Base-by-base conservation (phyloP, 2,329 filamentous ascomycete genomes). In the Lachnellula cervina region DNA sequence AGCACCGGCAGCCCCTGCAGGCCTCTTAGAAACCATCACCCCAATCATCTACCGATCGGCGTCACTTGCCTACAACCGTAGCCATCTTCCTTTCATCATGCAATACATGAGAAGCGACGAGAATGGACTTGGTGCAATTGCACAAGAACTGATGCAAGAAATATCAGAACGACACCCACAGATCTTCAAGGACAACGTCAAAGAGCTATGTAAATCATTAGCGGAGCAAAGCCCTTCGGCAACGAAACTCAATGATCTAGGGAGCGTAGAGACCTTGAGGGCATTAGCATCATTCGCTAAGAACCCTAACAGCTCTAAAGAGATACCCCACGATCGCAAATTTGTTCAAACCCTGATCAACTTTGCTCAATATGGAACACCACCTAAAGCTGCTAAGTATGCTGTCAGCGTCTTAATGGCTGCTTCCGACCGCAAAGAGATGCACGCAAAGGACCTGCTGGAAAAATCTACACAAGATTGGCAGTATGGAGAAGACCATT, bases 261-360 rank as follows among this genome's bases (percentile, higher is more conserved):
- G 82, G 3, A 86, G 89, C n/a, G 89, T 94, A 13, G 90, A 97
- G 66, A 93, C 93, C 2, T 78, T 99, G 56, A 97, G 96, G 70
- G 93, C 95, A 2, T 97, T 94, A 69, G 89, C 93, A 9, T 90
- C 89, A 2, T 99, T 96, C 70, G 89, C 92, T 1, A 87, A 87
- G 66, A 91, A 87, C 64, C 93, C 95, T 63, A 53, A 57, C 17
- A 57, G 59, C 86, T 62, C 93, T 0, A 80, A 85, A 11, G 92
- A 97, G 58, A 82, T 99, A 52, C 89, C 89, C 1, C 82, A 84
- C 57, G 89, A 96, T 59, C 84, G 87, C 54, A 89, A 88, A 62
- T 93, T 97, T 65, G 78, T 84, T 34, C 85, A 94, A 66, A 87
- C 90, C 1, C 80, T 99, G 70, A 84, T 87, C 58, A 87, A 83